Conservation (phyloP, 164 flowering plant species). For the Liquidambar formosana region DNA sequence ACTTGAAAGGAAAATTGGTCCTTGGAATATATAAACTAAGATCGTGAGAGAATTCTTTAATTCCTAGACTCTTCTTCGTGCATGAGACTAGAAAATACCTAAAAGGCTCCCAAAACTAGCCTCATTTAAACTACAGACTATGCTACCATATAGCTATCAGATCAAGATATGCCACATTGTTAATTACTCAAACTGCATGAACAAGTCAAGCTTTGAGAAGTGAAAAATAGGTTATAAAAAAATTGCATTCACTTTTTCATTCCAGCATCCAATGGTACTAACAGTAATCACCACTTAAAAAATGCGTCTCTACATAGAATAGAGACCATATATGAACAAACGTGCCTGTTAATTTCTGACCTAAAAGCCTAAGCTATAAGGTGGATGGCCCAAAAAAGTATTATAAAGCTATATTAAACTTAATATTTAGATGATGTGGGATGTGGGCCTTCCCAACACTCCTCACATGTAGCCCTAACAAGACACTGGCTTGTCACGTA, state of each 20-base stretch:
- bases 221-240: background rate
- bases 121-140: background rate
- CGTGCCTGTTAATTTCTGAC: too few species aligned
- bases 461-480: too few species aligned
- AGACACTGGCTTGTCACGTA: too few species aligned
- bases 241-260: background rate
- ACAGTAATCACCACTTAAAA: background rate
- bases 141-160: background rate
- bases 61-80: background rate
- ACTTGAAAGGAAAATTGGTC: background rate
- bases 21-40: background rate
- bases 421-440: too few species aligned
- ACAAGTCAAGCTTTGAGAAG: background rate
- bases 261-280: background rate
- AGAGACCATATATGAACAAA: background rate
- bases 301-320: background rate
- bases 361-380: too few species aligned
- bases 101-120: background rate
- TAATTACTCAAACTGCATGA: too few species aligned
- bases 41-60: background rate
- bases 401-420: too few species aligned
- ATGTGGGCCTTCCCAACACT: too few species aligned
- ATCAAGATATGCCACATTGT: background rate
- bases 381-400: too few species aligned
- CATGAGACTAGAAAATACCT: background rate